phyloP scores from a whole-genome alignment of 2,329 filamentous ascomycete species.

The Bipolaris sorokiniana region DNA sequence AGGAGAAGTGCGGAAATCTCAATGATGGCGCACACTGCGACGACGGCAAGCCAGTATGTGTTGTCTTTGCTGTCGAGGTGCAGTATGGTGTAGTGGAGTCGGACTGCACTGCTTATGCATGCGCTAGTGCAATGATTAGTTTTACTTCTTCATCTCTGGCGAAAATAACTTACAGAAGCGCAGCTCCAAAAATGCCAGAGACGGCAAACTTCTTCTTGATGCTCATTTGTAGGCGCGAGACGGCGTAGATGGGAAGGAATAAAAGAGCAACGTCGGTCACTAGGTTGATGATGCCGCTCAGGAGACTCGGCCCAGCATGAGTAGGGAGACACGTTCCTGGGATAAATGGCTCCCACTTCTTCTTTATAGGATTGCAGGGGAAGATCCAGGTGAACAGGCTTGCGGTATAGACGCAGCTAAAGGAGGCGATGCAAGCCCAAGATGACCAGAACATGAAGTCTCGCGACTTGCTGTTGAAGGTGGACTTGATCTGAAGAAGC shows the following conservation, averaged over 20 bases:
- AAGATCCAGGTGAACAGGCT: slow-evolving; percentile 5
- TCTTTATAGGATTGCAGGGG: slow-evolving; percentile 21
- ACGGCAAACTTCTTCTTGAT: slow-evolving; percentile 16
- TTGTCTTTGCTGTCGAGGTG: slow-evolving; percentile 14
- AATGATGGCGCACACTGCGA: slow-evolving; percentile 11
- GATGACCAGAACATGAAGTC: slow-evolving; percentile 21
- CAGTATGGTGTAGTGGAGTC: slow-evolving; percentile 8
- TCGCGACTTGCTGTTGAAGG: slow-evolving; percentile 11
- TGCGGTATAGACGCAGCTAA: slow-evolving; percentile 16
- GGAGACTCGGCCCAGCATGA: slow-evolving; percentile 3
- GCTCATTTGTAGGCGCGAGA: background rate
- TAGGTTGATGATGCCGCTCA: slow-evolving; percentile 26
- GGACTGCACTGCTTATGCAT: background rate
- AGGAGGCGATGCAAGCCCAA: slow-evolving; percentile 21
- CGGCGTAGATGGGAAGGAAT: background rate
- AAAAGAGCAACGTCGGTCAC: slow-evolving; percentile 3
- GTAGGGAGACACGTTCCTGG: slow-evolving; percentile 28
- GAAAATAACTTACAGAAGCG: background rate
- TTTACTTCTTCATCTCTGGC: no score
- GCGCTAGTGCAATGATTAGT: slow-evolving; percentile 8
- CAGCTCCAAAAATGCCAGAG: background rate
- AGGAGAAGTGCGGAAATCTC: slow-evolving; percentile 21
- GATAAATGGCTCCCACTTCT: slow-evolving; percentile 25
- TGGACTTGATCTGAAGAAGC: slow-evolving; percentile 23
- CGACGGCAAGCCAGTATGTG: slow-evolving; percentile 18